A percentile compares a stretch with the other conserved stretches of the same genome.
These are phyloP conservation scores for Pontederia paniculata DNA, from an alignment of 176 grass and related monocot species.

Conservation along the genomic window DNA sequence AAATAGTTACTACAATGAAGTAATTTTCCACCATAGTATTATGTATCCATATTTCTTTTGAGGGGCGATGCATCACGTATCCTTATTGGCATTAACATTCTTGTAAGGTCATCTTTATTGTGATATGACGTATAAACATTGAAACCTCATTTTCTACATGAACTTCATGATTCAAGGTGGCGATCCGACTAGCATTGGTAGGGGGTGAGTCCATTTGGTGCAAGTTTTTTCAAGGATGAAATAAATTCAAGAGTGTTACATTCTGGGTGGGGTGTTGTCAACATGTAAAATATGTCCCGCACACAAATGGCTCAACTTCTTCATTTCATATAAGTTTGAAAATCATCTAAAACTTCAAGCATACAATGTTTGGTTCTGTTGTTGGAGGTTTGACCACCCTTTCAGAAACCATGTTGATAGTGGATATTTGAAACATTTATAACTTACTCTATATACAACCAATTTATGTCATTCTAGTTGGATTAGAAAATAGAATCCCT, in stretches of 20 bases:
- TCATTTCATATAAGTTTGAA: conserved; percentile 92
- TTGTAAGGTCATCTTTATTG: conserved; percentile 1
- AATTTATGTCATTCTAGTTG: too few relatives aligned
- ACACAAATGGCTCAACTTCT: conserved; percentile 94
- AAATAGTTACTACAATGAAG: conserved; percentile 87
- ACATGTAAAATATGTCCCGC: conserved; percentile 87
- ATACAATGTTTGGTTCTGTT: conserved; percentile 91
- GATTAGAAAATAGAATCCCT: too few relatives aligned
- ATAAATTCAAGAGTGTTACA: conserved; percentile 86
- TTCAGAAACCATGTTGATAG: too few relatives aligned
- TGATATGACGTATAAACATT: not conserved
- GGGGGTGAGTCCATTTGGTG: conserved; percentile 95
- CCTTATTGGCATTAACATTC: too few relatives aligned
- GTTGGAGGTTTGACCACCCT: conserved; percentile 85
- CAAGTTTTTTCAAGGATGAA: conserved; percentile 93
- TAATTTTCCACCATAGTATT: conserved; percentile 87
- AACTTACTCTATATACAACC: too few relatives aligned
- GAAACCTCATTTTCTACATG: conserved; percentile 28
- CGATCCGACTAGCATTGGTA: conserved; percentile 82
- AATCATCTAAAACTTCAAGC: conserved; percentile 88
- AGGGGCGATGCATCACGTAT: too few relatives aligned
- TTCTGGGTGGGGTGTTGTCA: conserved; percentile 85
- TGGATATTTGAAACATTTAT: too few relatives aligned
- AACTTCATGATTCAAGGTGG: conserved; percentile 99
- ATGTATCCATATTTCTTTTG: conserved; percentile 8